A percentile compares a stretch with the other conserved stretches of the same genome.
Conservation (phyloP, 129 eudicot genomes). For the Flaveria robusta region DNA sequence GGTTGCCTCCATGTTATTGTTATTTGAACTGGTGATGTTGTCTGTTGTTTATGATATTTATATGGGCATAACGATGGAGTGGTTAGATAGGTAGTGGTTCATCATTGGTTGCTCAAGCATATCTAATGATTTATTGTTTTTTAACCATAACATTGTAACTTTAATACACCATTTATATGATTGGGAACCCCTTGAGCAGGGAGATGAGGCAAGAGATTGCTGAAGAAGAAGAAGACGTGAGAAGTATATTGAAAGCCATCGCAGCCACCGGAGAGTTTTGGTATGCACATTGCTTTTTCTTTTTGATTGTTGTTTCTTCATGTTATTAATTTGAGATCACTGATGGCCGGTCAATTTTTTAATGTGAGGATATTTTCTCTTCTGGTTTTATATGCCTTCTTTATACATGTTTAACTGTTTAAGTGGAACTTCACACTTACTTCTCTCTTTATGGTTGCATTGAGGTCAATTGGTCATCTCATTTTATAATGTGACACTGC, state of each 20-base stretch:
- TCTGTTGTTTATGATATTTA: neutral
- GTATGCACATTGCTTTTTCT: slow-evolving; percentile 39
- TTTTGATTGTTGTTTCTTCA: neutral
- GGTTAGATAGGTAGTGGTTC: slow-evolving; percentile 5
- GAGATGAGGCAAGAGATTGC: slow-evolving; percentile 46
- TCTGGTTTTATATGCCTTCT: neutral
- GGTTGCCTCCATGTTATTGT: slow-evolving; percentile 3
- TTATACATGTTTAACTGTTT: slow-evolving; percentile 6
- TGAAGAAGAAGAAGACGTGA: slow-evolving; percentile 64
- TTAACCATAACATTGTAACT: slow-evolving; percentile 2
- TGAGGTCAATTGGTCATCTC: neutral
- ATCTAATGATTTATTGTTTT: neutral
- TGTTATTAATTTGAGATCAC: neutral
- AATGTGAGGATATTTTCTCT: neutral
- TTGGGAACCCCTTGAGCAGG: slow-evolving; percentile 35
- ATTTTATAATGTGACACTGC: slow-evolving; percentile 18
- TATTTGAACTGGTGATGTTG: neutral
- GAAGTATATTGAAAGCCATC: slow-evolving; percentile 50
- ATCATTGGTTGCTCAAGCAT: slow-evolving; percentile 8
- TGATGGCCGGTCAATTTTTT: neutral
- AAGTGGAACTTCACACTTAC: neutral
- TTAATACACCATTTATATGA: neutral
- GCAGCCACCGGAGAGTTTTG: slow-evolving; percentile 90
- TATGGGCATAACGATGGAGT: neutral
- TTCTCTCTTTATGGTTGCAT: slow-evolving; percentile 4